Percentiles rank a stretch among this genome's conserved stretches.
These are phyloP conservation scores for Cystobasidium pallidum DNA, from an alignment of 1,284 basidiomycete species.

Conservation along the genomic window DNA sequence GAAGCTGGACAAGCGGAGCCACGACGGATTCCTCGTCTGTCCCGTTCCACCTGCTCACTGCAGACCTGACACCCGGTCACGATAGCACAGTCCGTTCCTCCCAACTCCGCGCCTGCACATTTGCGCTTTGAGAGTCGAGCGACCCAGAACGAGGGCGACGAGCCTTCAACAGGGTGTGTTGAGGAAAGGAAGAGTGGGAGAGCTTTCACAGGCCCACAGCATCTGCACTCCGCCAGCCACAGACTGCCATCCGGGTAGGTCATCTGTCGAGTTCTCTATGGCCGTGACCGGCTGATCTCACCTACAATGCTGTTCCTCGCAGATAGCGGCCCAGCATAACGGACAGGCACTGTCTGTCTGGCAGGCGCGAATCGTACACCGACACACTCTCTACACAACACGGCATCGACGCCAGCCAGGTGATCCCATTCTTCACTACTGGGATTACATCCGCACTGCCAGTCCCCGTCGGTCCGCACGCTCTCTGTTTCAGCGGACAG, in stretches of 20 bases:
- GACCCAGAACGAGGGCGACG: background rate
- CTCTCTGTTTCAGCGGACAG: background rate
- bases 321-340: background rate
- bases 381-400: background rate
- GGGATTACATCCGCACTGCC: too few species aligned
- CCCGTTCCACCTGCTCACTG: background rate
- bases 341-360: background rate
- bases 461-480: too few species aligned
- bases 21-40: background rate
- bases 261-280: too few species aligned
- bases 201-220: too few species aligned
- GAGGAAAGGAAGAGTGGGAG: background rate
- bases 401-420: background rate
- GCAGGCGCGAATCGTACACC: background rate
- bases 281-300: background rate
- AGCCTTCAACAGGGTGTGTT: background rate
- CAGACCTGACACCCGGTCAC: background rate
- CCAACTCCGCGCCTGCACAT: background rate
- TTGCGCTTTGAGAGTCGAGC: background rate
- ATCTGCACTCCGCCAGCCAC: too few species aligned
- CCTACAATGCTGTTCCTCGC: background rate
- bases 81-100: too few species aligned
- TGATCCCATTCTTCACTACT: background rate
- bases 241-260: too few species aligned
- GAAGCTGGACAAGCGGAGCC: background rate